Base-by-base conservation (phyloP, 805 yeast species). In the Saccharomyces eubayanus region DNA sequence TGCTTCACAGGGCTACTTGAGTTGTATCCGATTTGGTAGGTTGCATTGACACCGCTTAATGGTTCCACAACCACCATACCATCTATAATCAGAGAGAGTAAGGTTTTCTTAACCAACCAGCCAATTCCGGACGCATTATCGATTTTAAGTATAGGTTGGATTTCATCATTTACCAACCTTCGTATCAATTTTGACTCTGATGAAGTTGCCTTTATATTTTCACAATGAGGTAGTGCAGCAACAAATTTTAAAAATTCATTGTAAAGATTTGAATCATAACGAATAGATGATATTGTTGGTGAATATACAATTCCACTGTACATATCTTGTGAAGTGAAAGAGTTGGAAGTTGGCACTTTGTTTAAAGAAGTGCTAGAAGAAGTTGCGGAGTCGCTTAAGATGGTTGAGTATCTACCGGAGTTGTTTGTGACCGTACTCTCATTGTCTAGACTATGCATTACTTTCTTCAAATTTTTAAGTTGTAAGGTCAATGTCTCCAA, bases 11-110 rank as follows among this genome's bases (percentile, higher is more conserved):
- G 49, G 49, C 51, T 47, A 24, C n/a, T 47, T 30, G 45, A 53
- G 27, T 21, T 28, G 36, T 60, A 53, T 2, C 68, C 69, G 28
- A 67, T 56, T 61, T 83, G 81, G 72, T 85, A 85, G 1, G 81
- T 79, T 67, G 87, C 95, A 62, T 91, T 90, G 45, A 85, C 77
- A 0, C 92, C 91, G 51, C 89, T 81, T 8, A 91, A 79, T 0
- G 99, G 99, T 69, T 90, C 96, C 43, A 92, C 83, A 2, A 82
- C 76, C 5, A 89, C 89, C 47, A 85, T 77, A 2, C 95, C 95
- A 51, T 90, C 97, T 31, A 87, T 78, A 57, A 92, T 76, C 16
- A 84, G 78, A 48, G 76, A 69, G 75, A 90, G 74, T 53, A 91
- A 77, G 11, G 82, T 72, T 53, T 87, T 77, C 57, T 80, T 78